These are phyloP conservation scores for Blastomyces percursus DNA, from an alignment of 2,329 filamentous ascomycete species.

Conservation along the genomic window DNA sequence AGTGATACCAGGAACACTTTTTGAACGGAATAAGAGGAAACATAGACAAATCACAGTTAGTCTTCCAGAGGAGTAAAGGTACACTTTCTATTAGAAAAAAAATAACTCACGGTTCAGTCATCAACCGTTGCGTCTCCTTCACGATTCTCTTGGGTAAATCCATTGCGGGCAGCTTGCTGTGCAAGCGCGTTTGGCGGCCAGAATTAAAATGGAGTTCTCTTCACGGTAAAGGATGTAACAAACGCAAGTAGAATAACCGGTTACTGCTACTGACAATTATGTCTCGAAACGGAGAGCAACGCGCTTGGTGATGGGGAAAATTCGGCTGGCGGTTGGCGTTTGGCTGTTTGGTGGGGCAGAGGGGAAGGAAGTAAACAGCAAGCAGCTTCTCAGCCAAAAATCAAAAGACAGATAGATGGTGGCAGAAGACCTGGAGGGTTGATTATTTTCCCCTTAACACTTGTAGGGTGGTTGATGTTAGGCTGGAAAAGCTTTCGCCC, in stretches of 20 bases:
- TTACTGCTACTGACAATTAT: background rate
- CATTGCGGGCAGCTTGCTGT: slow-evolving; percentile 30
- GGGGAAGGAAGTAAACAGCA: background rate
- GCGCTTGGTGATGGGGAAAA: background rate
- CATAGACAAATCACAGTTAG: slow-evolving; percentile 7
- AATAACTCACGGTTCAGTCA: slow-evolving; percentile 76
- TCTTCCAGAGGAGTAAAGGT: background rate
- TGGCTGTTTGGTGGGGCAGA: background rate
- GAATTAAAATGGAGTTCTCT: background rate
- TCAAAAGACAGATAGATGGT: background rate
- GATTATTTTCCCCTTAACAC: no score
- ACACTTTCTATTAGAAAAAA: background rate
- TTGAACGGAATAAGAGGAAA: slow-evolving; percentile 1
- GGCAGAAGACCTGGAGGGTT: background rate
- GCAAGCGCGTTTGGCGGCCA: background rate
- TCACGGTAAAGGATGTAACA: background rate
- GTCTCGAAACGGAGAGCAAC: background rate
- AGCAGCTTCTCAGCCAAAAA: background rate
- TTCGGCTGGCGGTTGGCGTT: no score
- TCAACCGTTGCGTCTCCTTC: slow-evolving; percentile 95
- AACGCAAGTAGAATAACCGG: background rate
- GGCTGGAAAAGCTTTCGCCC: background rate
- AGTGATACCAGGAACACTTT: slow-evolving; percentile 87
- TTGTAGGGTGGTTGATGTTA: background rate
- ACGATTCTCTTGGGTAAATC: slow-evolving; percentile 91